phyloP scores from a whole-genome alignment of 2,329 filamentous ascomycete species.

The Diaporthe sp. region DNA sequence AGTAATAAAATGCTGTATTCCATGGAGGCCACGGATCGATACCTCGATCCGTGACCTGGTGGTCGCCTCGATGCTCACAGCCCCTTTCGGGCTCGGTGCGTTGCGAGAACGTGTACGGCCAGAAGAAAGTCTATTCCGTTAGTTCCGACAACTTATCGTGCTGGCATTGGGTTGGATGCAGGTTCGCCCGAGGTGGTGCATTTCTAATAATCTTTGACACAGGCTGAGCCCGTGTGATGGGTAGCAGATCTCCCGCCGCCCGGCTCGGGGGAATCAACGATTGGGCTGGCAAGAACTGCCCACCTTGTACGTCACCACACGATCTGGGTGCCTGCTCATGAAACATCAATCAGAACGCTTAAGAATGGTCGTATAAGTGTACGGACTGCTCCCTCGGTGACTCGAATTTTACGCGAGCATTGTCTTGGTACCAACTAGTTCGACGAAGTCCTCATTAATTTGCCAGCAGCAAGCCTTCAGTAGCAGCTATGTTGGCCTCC shows the following conservation, averaged over 20 bases:
- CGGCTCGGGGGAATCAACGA: no score
- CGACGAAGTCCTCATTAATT: background rate
- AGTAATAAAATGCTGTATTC: background rate
- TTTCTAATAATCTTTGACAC: background rate
- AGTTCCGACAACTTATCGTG: background rate
- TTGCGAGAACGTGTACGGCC: no score
- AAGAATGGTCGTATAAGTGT: background rate
- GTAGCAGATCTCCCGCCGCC: background rate
- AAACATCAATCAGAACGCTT: background rate
- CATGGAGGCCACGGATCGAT: background rate
- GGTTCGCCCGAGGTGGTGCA: background rate
- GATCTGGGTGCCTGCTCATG: background rate
- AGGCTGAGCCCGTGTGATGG: background rate
- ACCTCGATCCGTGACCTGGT: background rate
- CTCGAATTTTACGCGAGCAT: background rate
- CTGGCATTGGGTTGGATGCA: background rate
- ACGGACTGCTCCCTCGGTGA: background rate
- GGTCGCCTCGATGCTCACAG: background rate
- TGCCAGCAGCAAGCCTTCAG: background rate
- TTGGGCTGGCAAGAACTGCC: background rate
- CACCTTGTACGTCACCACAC: background rate
- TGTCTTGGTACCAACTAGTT: background rate
- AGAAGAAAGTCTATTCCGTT: background rate
- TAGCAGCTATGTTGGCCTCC: background rate
- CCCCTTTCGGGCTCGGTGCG: background rate